Base-by-base conservation (phyloP, 257 asterid genomes). In the Solanum virginianum region DNA sequence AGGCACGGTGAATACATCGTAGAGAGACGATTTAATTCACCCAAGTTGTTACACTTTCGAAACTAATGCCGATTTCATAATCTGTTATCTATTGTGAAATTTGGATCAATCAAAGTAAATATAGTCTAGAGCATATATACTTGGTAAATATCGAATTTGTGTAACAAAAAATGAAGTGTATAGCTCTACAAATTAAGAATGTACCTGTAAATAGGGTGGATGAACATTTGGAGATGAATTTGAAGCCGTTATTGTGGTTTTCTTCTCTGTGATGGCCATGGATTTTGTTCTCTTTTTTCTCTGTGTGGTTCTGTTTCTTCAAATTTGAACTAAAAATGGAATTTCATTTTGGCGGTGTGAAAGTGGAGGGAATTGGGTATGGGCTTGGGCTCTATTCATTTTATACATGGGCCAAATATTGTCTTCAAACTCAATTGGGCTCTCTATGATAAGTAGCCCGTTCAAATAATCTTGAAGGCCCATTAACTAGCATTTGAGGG, bases 261-360 rank as follows among this genome's bases (percentile, higher is more conserved):
- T 85, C 89, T 92, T 91, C 90, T 85, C 89, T 59, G 74, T 26
- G 17, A 22, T 53, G 17, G 90, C 90, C 96, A 91, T 93, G 66
- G 20, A 45, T 72, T 83, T 51, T 41, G 84, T 66, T 7, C 18
- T 32, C 7, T 12, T 12, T 5, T 63, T 62, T 51, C 6, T 20
- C 69, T 5, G 51, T 8, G 51, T 1, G 9, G 51, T 36, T 36
- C 41, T 36, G 41, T 36, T 32, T 36, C 41, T 36, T 36, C 16
- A 26, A 41, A 80, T 47, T 26, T 83, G 85, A 69, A 63, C 86
- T 87, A 75, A 70, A 88, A 83, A 22, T 47, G 22, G 24, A 87
- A 84, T 22, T 14, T 74, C 75, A 29, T 39, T 69, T 81, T 16
- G 88, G 86, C 53, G 81, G 13, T 22, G 18, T 22, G 22, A 1